These are phyloP conservation scores for Phytophthora foliorum DNA, from an alignment of 352 stramenopile species.

Conservation along the genomic window DNA sequence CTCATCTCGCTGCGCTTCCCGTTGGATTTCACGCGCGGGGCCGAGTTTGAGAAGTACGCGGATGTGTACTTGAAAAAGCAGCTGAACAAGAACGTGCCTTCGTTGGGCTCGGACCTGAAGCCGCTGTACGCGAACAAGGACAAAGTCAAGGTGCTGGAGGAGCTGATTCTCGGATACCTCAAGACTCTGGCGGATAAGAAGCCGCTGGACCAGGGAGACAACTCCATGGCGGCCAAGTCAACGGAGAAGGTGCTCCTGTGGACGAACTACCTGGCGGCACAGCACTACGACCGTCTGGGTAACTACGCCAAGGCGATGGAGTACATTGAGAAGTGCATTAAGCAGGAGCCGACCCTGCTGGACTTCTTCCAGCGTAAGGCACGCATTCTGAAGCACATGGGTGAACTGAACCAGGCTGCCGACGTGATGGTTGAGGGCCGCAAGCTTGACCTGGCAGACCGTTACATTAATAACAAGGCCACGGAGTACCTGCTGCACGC, in stretches of 20 bases:
- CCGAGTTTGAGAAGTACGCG: conserved; percentile 74
- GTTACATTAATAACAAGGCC: conserved; percentile 99
- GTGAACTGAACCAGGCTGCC: conserved; percentile 92
- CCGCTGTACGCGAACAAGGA: conserved; percentile 82
- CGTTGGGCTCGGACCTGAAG: conserved; percentile 94
- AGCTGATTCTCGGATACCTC: conserved; percentile 87
- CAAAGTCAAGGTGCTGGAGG: conserved; percentile 71
- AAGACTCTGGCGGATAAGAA: conserved; percentile 76
- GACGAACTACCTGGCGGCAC: conserved; percentile 93
- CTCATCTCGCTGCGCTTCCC: conserved; percentile 91
- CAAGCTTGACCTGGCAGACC: conserved; percentile 96
- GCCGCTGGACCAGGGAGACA: conserved; percentile 48
- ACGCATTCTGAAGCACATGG: conserved; percentile 94
- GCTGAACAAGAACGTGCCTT: conserved; percentile 94
- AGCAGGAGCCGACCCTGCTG: conserved; percentile 90
- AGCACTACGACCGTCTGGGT: conserved; percentile 93
- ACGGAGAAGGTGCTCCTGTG: conserved; percentile 79
- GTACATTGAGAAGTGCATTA: conserved; percentile 94
- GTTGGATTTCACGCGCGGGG: conserved; percentile 88
- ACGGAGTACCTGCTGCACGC: conserved; percentile 98
- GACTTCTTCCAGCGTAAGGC: conserved; percentile 97
- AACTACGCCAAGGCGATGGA: conserved; percentile 90
- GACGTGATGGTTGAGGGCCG: conserved; percentile 93
- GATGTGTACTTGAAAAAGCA: conserved; percentile 73
- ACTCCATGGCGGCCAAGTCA: conserved; percentile 39